These are phyloP conservation scores for Xylaria bambusicola DNA, from an alignment of 495 filamentous ascomycete species.

Conservation along the genomic window DNA sequence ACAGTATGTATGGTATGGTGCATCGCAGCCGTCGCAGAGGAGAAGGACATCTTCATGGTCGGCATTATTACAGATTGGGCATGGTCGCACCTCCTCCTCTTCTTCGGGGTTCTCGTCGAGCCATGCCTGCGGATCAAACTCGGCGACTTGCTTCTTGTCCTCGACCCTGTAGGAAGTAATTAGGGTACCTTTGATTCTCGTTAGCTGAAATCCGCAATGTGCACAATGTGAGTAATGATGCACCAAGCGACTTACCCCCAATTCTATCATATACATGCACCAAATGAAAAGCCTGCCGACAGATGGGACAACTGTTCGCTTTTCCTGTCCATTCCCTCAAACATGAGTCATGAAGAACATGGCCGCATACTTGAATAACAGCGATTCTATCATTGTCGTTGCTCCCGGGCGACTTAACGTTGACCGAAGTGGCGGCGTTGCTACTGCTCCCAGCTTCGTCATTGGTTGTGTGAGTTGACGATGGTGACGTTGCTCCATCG, in stretches of 20 bases:
- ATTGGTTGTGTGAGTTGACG: constrained; percentile 41
- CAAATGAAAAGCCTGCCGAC: constrained; percentile 83
- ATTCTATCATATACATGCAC: constrained; percentile 78
- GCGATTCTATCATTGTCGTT: constrained; percentile 45
- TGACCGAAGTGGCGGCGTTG: constrained; percentile 34
- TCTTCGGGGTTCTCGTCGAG: constrained; percentile 72
- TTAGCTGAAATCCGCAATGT: constrained; percentile 24
- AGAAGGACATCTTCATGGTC: constrained; percentile 80
- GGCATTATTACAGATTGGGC: constrained; percentile 73
- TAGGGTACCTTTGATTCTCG: constrained; percentile 58
- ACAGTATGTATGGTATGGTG: constrained; percentile 82
- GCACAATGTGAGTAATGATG: constrained; percentile 7
- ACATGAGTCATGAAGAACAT: constrained; percentile 89
- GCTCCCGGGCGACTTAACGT: constrained; percentile 30
- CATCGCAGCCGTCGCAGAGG: constrained; percentile 85
- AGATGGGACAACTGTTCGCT: constrained; percentile 97
- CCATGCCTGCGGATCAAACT: constrained; percentile 80
- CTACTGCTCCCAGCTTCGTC: constrained; percentile 22
- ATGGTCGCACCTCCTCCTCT: constrained; percentile 64
- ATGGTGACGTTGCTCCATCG: constrained; percentile 34
- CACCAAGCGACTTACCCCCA: constrained; percentile 63
- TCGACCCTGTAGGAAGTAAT: constrained; percentile 83
- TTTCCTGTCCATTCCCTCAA: constrained; percentile 90
- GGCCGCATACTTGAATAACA: constrained; percentile 68
- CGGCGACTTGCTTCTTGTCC: constrained; percentile 85